Percentiles rank a stretch among this genome's conserved stretches.
Evolutionary conservation across 495 filamentous ascomycete species (phyloP).

Genomic region (Cercophora sp.): DNA sequence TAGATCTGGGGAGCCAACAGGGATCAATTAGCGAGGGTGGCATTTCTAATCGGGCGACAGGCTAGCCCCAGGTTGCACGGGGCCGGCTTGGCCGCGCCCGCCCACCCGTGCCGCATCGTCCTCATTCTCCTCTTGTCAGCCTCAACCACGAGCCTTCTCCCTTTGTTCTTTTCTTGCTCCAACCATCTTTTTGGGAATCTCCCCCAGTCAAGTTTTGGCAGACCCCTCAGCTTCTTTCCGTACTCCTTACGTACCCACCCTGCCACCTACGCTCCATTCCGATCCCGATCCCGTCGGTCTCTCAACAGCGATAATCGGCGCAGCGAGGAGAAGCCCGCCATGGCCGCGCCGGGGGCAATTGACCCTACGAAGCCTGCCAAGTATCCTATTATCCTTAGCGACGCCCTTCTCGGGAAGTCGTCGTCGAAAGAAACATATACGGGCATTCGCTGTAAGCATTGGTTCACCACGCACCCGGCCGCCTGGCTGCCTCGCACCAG

Average conservation of each 20-base stretch:
- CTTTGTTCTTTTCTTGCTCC: too few relatives aligned
- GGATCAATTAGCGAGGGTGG: too few relatives aligned
- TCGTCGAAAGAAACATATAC: slow-evolving; percentile 49
- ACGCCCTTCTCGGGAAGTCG: slow-evolving; percentile 51
- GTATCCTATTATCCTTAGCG: slow-evolving; percentile 54
- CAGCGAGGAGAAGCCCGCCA: slow-evolving; percentile 1
- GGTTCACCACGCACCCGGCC: not conserved
- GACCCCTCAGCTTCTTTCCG: too few relatives aligned
- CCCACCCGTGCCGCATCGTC: too few relatives aligned
- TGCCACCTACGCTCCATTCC: not conserved
- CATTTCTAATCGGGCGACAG: too few relatives aligned
- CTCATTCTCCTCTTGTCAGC: too few relatives aligned
- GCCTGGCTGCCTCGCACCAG: slow-evolving; percentile 11
- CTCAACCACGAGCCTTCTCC: too few relatives aligned
- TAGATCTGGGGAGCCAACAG: too few relatives aligned
- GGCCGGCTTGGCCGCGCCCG: too few relatives aligned
- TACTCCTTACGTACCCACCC: not conserved
- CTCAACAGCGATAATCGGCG: not conserved
- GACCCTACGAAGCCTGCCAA: slow-evolving; percentile 50
- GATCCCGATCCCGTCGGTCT: not conserved
- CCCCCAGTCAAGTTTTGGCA: too few relatives aligned
- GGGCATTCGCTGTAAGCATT: slow-evolving; percentile 49
- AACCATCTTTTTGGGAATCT: too few relatives aligned
- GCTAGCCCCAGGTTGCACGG: too few relatives aligned
- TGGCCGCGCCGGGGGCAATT: slow-evolving; percentile 28